Percentiles rank a stretch among this genome's conserved stretches.
Evolutionary conservation across 345 rosid genomes (phyloP).

Genomic region (thale cress (Arabidopsis thaliana)): TAIR10.1 NC_003075.7:11730501-11731000

Average conservation of each 20-base stretch:
- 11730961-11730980: not conserved
- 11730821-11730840: constrained; percentile 3
- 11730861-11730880: constrained; percentile 18
- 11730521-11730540: not conserved
- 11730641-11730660: not conserved
- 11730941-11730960: constrained; percentile 23
- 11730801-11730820: constrained; percentile 36
- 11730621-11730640: constrained; percentile 18
- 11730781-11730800: constrained; percentile 24
- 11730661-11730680: not conserved
- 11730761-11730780: constrained; percentile 20
- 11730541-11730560: constrained; percentile 12
- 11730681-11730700: not conserved
- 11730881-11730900: not conserved
- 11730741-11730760: not conserved
- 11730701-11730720: constrained; percentile 2
- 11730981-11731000: constrained; percentile 15
- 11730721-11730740: constrained; percentile 14
- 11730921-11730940: constrained; percentile 32
- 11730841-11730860: constrained; percentile 6
- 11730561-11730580: constrained; percentile 16
- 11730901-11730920: not conserved
- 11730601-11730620: constrained; percentile 7
- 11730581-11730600: not conserved
- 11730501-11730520: constrained; percentile 31